A percentile compares a stretch with the other conserved stretches of the same genome.
Evolutionary conservation across 306 rosid species (phyloP).

Genomic region (Rubus idaeus): DNA sequence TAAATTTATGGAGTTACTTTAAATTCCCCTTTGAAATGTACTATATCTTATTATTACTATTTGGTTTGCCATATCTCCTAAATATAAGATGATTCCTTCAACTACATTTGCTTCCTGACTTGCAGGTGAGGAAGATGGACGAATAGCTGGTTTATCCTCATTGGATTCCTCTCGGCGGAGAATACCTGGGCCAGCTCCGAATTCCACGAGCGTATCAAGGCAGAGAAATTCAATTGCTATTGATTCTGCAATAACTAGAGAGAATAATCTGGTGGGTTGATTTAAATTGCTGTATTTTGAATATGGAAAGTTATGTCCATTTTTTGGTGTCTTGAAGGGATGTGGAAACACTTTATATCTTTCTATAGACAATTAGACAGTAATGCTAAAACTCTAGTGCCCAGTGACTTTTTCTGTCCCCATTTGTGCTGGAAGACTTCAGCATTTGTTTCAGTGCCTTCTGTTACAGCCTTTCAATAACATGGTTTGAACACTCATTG

Average conservation of each 20-base stretch:
- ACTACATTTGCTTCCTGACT: slow-evolving; percentile 15
- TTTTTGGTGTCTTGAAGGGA: not conserved
- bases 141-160: slow-evolving; percentile 63
- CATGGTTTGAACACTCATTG: not conserved
- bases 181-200: slow-evolving; percentile 61
- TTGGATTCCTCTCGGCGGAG: slow-evolving; percentile 76
- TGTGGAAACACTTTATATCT: not conserved
- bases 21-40: not conserved
- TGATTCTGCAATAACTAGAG: slow-evolving; percentile 38
- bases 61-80: slow-evolving; percentile 6
- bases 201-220: slow-evolving; percentile 48
- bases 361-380: not conserved
- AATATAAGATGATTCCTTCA: not conserved
- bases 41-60: not conserved
- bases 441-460: not conserved
- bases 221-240: slow-evolving; percentile 43
- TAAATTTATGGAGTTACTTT: not conserved
- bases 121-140: slow-evolving; percentile 72
- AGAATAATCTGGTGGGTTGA: slow-evolving; percentile 38
- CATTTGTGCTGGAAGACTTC: not conserved
- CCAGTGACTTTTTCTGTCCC: not conserved
- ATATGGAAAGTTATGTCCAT: not conserved
- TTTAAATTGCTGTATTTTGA: slow-evolving; percentile 17
- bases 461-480: not conserved
- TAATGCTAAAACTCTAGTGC: not conserved